A percentile compares a stretch with the other conserved stretches of the same genome.
Conservation (phyloP, 305 asterid species). For the Vinca major region DNA sequence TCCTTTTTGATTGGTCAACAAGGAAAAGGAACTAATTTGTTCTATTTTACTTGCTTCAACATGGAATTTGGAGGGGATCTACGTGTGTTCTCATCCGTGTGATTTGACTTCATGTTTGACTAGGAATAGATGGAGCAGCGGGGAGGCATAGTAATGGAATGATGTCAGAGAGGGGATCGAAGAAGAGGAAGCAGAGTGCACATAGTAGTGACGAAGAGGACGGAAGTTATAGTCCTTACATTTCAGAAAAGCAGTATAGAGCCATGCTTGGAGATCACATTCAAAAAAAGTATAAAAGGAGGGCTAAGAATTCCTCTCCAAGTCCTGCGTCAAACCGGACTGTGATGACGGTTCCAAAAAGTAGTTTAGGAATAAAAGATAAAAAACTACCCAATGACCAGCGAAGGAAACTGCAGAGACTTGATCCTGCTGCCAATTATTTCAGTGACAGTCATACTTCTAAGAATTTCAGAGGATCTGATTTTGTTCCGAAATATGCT, state of each 20-base stretch:
- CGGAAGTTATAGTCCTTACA: constrained; percentile 48
- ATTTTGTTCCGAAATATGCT: constrained; percentile 49
- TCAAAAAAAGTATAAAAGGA: constrained; percentile 66
- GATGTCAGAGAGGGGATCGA: constrained; percentile 53
- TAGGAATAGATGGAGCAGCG: constrained; percentile 38
- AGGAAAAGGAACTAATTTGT: no score
- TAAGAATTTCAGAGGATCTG: constrained; percentile 47
- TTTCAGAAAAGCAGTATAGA: constrained; percentile 81
- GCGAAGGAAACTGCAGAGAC: constrained; percentile 52
- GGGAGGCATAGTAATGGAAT: constrained; percentile 50
- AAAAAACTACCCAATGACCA: constrained; percentile 47
- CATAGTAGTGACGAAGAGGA: constrained; percentile 79
- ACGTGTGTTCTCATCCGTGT: background rate
- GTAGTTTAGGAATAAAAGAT: constrained; percentile 47
- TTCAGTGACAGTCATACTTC: constrained; percentile 37
- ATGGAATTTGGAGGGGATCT: background rate
- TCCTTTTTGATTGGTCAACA: no score
- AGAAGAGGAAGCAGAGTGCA: constrained; percentile 55
- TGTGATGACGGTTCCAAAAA: constrained; percentile 18
- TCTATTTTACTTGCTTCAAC: no score
- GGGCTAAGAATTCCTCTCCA: constrained; percentile 30
- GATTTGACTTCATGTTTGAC: constrained; percentile 16
- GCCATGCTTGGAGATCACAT: constrained; percentile 95
- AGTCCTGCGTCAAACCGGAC: constrained; percentile 19
- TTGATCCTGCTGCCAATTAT: constrained; percentile 60